Evolutionary conservation across 345 rosid species (phyloP).

Genomic region (Camelina laxa): DNA sequence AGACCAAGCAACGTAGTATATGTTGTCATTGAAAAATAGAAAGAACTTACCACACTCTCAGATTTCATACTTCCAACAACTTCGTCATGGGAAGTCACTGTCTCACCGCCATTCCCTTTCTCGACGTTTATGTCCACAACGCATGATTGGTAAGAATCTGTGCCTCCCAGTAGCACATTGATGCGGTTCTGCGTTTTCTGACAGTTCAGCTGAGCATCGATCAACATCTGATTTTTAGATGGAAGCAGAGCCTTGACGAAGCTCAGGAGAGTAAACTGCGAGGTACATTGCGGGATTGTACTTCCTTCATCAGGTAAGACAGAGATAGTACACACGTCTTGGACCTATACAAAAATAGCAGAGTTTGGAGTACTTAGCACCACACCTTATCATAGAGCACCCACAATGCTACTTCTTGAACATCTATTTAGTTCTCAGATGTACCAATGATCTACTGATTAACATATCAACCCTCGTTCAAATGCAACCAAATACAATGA

Average conservation of each 20-base stretch:
- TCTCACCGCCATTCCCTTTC: constrained; percentile 53
- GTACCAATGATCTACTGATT: constrained; percentile 10
- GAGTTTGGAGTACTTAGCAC: constrained; percentile 13
- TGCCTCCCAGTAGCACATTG: constrained; percentile 59
- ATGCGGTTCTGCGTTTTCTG: constrained; percentile 58
- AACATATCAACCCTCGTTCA: not conserved
- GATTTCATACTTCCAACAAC: constrained; percentile 52
- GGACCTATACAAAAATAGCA: constrained; percentile 51
- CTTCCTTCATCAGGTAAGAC: constrained; percentile 66
- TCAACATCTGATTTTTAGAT: constrained; percentile 57
- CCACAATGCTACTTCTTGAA: constrained; percentile 52
- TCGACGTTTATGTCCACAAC: constrained; percentile 66
- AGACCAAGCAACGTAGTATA: constrained; percentile 11
- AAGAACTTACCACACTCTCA: constrained; percentile 56
- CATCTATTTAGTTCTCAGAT: constrained; percentile 37
- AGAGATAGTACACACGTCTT: constrained; percentile 68
- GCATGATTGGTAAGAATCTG: constrained; percentile 68
- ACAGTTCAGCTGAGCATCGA: constrained; percentile 56
- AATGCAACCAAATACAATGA: not conserved
- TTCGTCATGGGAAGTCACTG: constrained; percentile 51
- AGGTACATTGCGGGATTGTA: constrained; percentile 43
- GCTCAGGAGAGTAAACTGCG: constrained; percentile 64
- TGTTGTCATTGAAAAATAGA: not conserved
- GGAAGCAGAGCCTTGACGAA: constrained; percentile 69
- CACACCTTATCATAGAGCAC: constrained; percentile 43